Percentiles rank a stretch among this genome's conserved stretches.
phyloP scores from a whole-genome alignment of 805 yeast species.

The Candida insectalens region DNA sequence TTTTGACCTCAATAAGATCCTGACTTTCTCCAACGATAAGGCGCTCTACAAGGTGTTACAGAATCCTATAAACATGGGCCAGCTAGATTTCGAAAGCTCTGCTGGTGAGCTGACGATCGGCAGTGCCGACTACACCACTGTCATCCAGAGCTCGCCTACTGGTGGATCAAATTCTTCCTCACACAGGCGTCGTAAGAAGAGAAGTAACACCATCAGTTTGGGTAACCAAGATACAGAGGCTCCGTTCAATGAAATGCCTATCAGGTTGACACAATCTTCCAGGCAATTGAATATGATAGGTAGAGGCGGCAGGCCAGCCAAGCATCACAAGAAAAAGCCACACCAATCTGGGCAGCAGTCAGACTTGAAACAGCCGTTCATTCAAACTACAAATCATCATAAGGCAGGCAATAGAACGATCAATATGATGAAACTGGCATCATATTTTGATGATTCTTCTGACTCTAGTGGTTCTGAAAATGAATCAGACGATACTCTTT shows the following conservation, averaged over 20 bases:
- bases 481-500: neutral
- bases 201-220: conserved; percentile 22
- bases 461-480: conserved; percentile 4
- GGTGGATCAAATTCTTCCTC: neutral
- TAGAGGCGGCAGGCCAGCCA: conserved; percentile 4
- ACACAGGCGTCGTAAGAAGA: conserved; percentile 1
- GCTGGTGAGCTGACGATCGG: conserved; percentile 16
- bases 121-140: conserved; percentile 11
- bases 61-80: conserved; percentile 17
- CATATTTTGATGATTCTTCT: conserved; percentile 19
- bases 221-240: conserved; percentile 6
- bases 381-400: too few relatives aligned
- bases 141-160: conserved; percentile 12
- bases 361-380: neutral
- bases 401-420: conserved; percentile 15
- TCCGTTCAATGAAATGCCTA: conserved; percentile 5
- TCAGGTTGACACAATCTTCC: conserved; percentile 20
- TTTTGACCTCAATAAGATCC: conserved; percentile 20
- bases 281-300: conserved; percentile 18
- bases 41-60: conserved; percentile 17
- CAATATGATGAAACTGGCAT: conserved; percentile 20
- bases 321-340: too few relatives aligned
- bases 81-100: conserved; percentile 17
- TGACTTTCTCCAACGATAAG: conserved; percentile 16
- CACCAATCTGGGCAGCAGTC: neutral